phyloP scores from a whole-genome alignment of 2,329 filamentous ascomycete species.

The Aplosporella prunicola region DNA sequence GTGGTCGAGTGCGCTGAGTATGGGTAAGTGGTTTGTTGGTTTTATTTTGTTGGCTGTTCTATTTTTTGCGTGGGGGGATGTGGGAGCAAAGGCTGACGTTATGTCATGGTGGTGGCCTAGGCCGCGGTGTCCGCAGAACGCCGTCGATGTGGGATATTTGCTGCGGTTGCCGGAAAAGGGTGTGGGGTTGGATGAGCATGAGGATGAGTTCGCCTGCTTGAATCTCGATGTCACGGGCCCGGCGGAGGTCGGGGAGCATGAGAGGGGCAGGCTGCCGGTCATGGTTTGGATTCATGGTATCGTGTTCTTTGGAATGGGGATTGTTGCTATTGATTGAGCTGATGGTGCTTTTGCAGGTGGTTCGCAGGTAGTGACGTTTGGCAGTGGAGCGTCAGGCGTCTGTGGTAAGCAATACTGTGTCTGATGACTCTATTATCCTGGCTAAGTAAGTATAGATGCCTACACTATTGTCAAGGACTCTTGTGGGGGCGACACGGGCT shows the following conservation, averaged over 20 bases:
- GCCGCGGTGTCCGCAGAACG: constrained; percentile 34
- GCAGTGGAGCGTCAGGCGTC: constrained; percentile 32
- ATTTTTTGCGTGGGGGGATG: too few relatives aligned
- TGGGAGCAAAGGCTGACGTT: too few relatives aligned
- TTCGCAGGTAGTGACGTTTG: constrained; percentile 38
- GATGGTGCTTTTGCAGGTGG: constrained; percentile 19
- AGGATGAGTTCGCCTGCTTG: constrained; percentile 37
- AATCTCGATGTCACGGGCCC: constrained; percentile 35
- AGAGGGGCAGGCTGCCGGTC: constrained; percentile 25
- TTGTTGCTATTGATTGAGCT: background rate
- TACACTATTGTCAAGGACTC: constrained; percentile 21
- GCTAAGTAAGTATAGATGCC: constrained; percentile 5
- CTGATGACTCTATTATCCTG: background rate
- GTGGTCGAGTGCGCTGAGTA: constrained; percentile 16
- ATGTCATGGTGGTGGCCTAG: constrained; percentile 16
- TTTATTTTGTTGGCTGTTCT: too few relatives aligned
- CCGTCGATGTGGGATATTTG: constrained; percentile 35
- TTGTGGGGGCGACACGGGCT: too few relatives aligned
- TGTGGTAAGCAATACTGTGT: constrained; percentile 25
- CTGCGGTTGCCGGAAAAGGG: constrained; percentile 31
- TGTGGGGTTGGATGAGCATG: constrained; percentile 20
- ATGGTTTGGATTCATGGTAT: constrained; percentile 39
- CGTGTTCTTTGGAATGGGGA: background rate
- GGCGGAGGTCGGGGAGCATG: background rate
- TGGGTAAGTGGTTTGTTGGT: background rate